phyloP scores from a whole-genome alignment of 805 yeast species.

The Scheffersomyces ergatensis region DNA sequence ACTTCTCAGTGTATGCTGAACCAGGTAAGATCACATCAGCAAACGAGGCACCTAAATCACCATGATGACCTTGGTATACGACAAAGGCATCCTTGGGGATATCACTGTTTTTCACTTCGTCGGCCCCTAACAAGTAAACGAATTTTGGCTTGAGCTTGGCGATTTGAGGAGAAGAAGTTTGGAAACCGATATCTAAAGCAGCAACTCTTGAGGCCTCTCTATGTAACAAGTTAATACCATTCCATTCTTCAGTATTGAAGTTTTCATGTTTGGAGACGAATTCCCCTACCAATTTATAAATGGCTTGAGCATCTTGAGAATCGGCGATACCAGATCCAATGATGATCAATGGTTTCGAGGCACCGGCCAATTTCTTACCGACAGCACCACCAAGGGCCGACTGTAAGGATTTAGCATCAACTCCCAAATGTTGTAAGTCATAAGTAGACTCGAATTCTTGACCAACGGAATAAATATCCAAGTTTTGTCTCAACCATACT shows the following conservation, averaged over 20 bases:
- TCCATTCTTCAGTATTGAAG: conserved; percentile 73
- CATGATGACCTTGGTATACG: conserved; percentile 89
- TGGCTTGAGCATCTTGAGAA: conserved; percentile 59
- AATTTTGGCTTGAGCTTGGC: conserved; percentile 61
- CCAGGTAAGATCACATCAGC: conserved; percentile 89
- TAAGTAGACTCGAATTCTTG: conserved; percentile 77
- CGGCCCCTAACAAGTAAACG: conserved; percentile 80
- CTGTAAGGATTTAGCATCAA: conserved; percentile 52
- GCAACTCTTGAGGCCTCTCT: conserved; percentile 88
- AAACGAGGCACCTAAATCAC: conserved; percentile 82
- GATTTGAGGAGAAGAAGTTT: conserved; percentile 45
- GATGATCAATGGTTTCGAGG: conserved; percentile 73
- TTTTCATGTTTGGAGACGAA: conserved; percentile 55
- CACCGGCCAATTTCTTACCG: conserved; percentile 65
- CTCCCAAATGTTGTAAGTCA: conserved; percentile 61
- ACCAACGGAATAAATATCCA: conserved; percentile 73
- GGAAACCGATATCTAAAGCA: conserved; percentile 82
- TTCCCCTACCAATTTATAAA: conserved; percentile 57
- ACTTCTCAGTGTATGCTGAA: conserved; percentile 84
- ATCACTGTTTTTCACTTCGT: conserved; percentile 65
- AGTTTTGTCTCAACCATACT: conserved; percentile 67
- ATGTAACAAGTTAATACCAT: conserved; percentile 75
- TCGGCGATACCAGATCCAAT: conserved; percentile 80
- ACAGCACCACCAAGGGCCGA: conserved; percentile 63
- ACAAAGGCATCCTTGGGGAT: conserved; percentile 85